Evolutionary conservation across 345 rosid species (phyloP).

Genomic region (Pelargonium nanum): DNA sequence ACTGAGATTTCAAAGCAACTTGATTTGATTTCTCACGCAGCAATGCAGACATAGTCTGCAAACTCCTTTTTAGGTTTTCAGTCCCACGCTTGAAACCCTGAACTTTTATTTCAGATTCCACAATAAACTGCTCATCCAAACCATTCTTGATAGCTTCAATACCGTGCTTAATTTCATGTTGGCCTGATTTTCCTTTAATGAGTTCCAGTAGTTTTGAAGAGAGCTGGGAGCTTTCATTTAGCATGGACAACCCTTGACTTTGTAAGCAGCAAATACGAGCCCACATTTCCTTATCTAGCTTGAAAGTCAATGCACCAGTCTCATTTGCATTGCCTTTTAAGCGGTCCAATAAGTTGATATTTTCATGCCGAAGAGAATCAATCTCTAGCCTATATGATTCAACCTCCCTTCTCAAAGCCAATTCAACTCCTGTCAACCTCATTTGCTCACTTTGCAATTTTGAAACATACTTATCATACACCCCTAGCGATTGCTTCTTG

Average conservation of each 20-base stretch:
- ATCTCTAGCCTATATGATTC: slow-evolving; percentile 55
- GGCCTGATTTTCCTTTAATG: slow-evolving; percentile 43
- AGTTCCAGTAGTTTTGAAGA: slow-evolving; percentile 58
- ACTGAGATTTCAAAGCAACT: slow-evolving; percentile 29
- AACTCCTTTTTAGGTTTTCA: slow-evolving; percentile 64
- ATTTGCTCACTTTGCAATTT: slow-evolving; percentile 69
- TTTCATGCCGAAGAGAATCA: slow-evolving; percentile 77
- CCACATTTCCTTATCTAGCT: slow-evolving; percentile 65
- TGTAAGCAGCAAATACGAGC: slow-evolving; percentile 54
- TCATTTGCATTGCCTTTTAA: slow-evolving; percentile 53
- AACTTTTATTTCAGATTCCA: slow-evolving; percentile 63
- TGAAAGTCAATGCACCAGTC: slow-evolving; percentile 38
- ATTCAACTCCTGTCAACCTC: slow-evolving; percentile 75
- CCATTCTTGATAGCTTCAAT: slow-evolving; percentile 24
- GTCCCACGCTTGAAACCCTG: slow-evolving; percentile 58
- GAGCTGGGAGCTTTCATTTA: slow-evolving; percentile 48
- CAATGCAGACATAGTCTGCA: slow-evolving; percentile 53
- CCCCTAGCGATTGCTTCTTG: slow-evolving; percentile 34
- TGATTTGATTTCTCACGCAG: slow-evolving; percentile 54
- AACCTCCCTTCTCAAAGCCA: slow-evolving; percentile 63
- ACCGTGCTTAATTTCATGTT: slow-evolving; percentile 33
- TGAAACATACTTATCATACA: slow-evolving; percentile 33
- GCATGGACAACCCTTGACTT: slow-evolving; percentile 59
- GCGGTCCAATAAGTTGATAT: slow-evolving; percentile 60
- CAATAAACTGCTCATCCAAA: slow-evolving; percentile 53